A percentile compares a stretch with the other conserved stretches of the same genome.
Conservation (phyloP, 129 eudicot species). For the Chrysanthemum seticuspe region DNA sequence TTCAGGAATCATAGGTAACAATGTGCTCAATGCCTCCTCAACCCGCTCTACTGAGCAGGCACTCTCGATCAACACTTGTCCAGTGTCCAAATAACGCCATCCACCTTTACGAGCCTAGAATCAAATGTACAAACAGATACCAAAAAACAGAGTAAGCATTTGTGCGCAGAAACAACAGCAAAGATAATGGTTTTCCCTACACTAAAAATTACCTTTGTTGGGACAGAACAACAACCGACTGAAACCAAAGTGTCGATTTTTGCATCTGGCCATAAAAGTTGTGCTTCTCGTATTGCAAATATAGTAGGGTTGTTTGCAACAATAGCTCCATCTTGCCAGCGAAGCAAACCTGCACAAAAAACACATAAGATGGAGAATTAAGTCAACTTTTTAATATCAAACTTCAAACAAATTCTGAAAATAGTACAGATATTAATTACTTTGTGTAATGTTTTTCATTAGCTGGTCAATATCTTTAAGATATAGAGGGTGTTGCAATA, state of each 20-base stretch:
- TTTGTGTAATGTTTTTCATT: neutral
- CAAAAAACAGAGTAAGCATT: neutral
- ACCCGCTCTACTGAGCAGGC: constrained; percentile 98
- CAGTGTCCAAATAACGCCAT: constrained; percentile 97
- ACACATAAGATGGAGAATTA: constrained; percentile 7
- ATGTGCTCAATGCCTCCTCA: constrained; percentile 89
- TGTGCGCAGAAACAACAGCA: neutral
- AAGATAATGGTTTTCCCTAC: neutral
- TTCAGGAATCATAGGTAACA: constrained; percentile 95
- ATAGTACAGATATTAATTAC: neutral
- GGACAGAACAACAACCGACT: constrained; percentile 91
- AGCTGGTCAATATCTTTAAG: neutral
- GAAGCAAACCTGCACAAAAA: constrained; percentile 50
- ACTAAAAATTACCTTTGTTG: constrained; percentile 68
- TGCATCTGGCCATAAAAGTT: constrained; percentile 94
- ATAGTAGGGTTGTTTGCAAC: constrained; percentile 95
- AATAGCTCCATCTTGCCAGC: constrained; percentile 99
- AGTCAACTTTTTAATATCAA: neutral
- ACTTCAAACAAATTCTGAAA: neutral
- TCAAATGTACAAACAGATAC: constrained; percentile 8
- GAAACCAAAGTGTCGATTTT: constrained; percentile 89
- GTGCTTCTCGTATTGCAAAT: constrained; percentile 95
- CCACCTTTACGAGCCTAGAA: constrained; percentile 90
- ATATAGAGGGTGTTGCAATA: neutral
- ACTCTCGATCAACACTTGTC: constrained; percentile 95